These are phyloP conservation scores for Urochloa ruziziensis DNA, from an alignment of 176 grass and related monocot species.

Conservation along the genomic window DNA sequence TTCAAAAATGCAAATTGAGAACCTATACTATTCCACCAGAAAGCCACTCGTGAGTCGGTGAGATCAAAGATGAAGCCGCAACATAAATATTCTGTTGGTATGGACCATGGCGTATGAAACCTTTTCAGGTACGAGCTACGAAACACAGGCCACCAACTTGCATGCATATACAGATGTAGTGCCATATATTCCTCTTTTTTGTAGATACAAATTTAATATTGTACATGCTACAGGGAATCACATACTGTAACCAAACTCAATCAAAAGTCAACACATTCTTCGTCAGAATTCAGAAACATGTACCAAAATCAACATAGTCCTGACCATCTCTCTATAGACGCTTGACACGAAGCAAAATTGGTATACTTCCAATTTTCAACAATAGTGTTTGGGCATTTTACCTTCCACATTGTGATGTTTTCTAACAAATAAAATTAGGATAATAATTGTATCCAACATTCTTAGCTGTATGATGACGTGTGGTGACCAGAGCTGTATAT, in stretches of 20 bases:
- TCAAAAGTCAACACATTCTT: not conserved
- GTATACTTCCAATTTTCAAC: not conserved
- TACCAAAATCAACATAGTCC: not conserved
- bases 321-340: not conserved
- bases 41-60: conserved; percentile 7
- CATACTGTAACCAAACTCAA: not conserved
- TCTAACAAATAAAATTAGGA: not conserved
- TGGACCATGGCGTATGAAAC: not conserved
- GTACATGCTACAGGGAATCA: not conserved
- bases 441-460: not conserved
- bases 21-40: conserved; percentile 12
- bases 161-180: not conserved
- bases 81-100: conserved; percentile 3
- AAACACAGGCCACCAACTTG: conserved; percentile 17
- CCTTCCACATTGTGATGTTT: not conserved
- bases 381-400: not conserved
- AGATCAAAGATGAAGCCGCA: conserved; percentile 26
- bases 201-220: not conserved
- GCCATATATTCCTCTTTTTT: not conserved
- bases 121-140: conserved; percentile 5
- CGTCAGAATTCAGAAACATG: not conserved
- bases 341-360: not conserved
- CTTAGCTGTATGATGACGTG: conserved; percentile 28
- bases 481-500: conserved; percentile 15
- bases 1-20: conserved; percentile 30